Percentiles rank a stretch among this genome's conserved stretches.
These are phyloP conservation scores for Emergomyces pasteurianus DNA, from an alignment of 2,329 filamentous ascomycete species.

Conservation along the genomic window DNA sequence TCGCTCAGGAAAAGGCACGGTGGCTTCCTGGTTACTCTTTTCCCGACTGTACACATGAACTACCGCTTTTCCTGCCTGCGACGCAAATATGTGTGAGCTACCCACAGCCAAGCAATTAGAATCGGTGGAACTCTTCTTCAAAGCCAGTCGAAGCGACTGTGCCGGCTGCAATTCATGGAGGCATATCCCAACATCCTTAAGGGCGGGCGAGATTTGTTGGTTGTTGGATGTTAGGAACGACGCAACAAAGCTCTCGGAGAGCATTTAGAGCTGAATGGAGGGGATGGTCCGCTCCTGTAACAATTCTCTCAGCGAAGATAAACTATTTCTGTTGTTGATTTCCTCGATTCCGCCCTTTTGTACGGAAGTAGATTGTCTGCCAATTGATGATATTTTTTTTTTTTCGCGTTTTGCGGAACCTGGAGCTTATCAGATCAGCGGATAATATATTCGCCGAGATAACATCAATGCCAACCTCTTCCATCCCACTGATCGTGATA, in stretches of 20 bases:
- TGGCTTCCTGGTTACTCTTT: slow-evolving; percentile 76
- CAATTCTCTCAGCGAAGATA: neutral
- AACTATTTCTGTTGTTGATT: neutral
- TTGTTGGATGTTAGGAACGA: slow-evolving; percentile 29
- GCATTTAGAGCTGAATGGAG: slow-evolving; percentile 25
- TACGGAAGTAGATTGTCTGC: neutral
- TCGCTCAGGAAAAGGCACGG: slow-evolving; percentile 76
- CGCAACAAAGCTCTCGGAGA: slow-evolving; percentile 38
- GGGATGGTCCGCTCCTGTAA: neutral
- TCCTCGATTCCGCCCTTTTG: neutral
- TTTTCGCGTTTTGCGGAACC: neutral
- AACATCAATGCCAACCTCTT: neutral
- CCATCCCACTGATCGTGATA: too few species aligned
- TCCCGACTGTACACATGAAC: slow-evolving; percentile 82
- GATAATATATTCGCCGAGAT: slow-evolving; percentile 1
- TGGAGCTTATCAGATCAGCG: neutral
- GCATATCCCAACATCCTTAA: slow-evolving; percentile 78
- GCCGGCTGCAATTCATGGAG: slow-evolving; percentile 70
- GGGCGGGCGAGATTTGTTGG: slow-evolving; percentile 33
- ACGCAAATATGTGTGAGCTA: slow-evolving; percentile 75
- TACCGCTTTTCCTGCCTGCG: slow-evolving; percentile 81
- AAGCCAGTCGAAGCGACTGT: slow-evolving; percentile 59
- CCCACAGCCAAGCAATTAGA: slow-evolving; percentile 69
- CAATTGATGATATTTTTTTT: neutral
- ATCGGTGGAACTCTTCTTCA: slow-evolving; percentile 86